Conservation (phyloP, 805 yeast genomes). For the Hanseniaspora taiwanica region DNA sequence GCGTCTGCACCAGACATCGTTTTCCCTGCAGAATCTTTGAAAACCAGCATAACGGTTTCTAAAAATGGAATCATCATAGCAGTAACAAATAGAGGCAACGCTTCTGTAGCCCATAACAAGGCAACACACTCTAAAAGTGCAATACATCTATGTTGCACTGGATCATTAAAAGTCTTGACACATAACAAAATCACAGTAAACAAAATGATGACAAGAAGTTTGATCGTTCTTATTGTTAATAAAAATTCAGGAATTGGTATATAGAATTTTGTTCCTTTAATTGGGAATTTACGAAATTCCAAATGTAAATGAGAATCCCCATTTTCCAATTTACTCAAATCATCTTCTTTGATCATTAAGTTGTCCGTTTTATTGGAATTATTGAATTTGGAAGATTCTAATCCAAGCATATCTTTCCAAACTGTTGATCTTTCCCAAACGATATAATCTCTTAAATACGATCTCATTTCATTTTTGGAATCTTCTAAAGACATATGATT, state of each 20-base stretch:
- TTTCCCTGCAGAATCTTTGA: constrained; percentile 37
- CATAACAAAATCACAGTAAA: constrained; percentile 42
- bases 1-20: constrained; percentile 57
- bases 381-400: constrained; percentile 44
- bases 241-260: constrained; percentile 35
- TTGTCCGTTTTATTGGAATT: constrained; percentile 13
- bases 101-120: constrained; percentile 88
- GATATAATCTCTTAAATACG: constrained; percentile 71
- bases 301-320: constrained; percentile 10
- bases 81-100: constrained; percentile 87
- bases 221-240: constrained; percentile 34
- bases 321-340: constrained; percentile 9
- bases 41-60: constrained; percentile 55
- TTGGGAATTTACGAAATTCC: constrained; percentile 22
- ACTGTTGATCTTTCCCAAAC: constrained; percentile 96
- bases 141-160: constrained; percentile 48
- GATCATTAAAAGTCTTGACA: constrained; percentile 49
- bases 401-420: constrained; percentile 88
- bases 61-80: constrained; percentile 72
- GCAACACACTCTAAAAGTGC: constrained; percentile 53
- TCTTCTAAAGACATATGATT: constrained; percentile 25
- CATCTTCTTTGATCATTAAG: constrained; percentile 23
- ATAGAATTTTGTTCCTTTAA: constrained; percentile 22
- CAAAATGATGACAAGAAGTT: constrained; percentile 33
- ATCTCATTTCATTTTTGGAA: constrained; percentile 41